These are phyloP conservation scores for Russula abietina DNA, from an alignment of 768 basidiomycete genomes.

Conservation along the genomic window DNA sequence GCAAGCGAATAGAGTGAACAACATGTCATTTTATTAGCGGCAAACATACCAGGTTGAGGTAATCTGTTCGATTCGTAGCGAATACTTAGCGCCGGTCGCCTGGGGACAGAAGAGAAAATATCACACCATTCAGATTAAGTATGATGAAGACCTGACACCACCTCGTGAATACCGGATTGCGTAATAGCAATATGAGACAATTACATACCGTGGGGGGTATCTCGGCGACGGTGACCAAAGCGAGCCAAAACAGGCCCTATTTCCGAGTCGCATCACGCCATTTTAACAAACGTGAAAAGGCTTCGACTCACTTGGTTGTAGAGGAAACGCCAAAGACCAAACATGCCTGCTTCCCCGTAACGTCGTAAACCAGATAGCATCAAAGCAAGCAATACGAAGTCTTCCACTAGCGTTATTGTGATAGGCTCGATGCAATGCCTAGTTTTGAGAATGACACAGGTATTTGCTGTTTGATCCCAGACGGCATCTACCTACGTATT, in stretches of 20 bases:
- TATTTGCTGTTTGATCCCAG: not conserved
- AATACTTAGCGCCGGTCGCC: not conserved
- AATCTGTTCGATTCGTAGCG: not conserved
- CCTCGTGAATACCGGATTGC: not conserved
- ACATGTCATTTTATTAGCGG: not conserved
- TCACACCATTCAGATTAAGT: conserved; percentile 16
- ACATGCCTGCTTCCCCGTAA: conserved; percentile 14
- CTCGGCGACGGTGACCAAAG: conserved; percentile 20
- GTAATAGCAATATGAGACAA: not conserved
- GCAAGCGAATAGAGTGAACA: not conserved
- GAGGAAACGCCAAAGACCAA: conserved; percentile 19
- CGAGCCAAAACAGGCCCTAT: conserved; percentile 20
- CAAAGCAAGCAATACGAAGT: conserved; percentile 10
- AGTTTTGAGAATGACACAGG: conserved; percentile 7
- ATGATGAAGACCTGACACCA: conserved; percentile 11
- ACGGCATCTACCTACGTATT: not conserved
- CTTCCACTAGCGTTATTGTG: conserved; percentile 13
- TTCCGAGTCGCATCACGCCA: not conserved
- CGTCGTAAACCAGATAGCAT: conserved; percentile 20
- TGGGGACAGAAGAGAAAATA: not conserved
- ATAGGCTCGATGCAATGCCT: not conserved
- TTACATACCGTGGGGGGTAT: conserved; percentile 16
- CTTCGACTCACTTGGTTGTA: conserved; percentile 14
- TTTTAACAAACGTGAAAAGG: not conserved
- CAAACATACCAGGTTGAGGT: conserved; percentile 7